Percentiles rank a stretch among this genome's conserved stretches.
Conservation (phyloP, 148 eudicot genomes). For the Cornus suecica region DNA sequence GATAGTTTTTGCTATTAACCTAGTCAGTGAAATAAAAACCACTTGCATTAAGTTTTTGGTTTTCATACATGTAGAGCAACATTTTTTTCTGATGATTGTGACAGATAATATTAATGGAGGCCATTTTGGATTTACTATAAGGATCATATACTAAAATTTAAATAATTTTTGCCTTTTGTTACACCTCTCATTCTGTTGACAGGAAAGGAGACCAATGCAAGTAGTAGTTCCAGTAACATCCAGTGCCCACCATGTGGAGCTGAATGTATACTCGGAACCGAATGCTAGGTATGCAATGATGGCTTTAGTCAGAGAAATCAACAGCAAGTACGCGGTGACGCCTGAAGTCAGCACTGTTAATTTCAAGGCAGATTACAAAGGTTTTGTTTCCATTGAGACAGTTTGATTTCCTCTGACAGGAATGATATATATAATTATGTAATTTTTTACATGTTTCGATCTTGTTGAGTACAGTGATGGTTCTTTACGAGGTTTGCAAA, state of each 20-base stretch:
- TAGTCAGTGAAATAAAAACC: neutral
- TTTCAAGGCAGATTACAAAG: slow-evolving; percentile 40
- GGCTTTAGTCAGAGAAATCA: slow-evolving; percentile 44
- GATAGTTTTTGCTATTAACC: neutral
- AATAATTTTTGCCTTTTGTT: neutral
- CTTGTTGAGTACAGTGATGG: slow-evolving; percentile 32
- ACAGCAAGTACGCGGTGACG: slow-evolving; percentile 23
- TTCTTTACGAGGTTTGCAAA: slow-evolving; percentile 48
- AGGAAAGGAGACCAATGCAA: slow-evolving; percentile 39
- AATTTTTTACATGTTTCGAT: neutral
- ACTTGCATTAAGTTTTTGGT: neutral
- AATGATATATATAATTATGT: neutral
- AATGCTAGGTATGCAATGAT: slow-evolving; percentile 40
- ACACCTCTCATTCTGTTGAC: neutral
- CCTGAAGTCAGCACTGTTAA: slow-evolving; percentile 35
- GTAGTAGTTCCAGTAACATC: slow-evolving; percentile 37
- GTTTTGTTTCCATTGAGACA: slow-evolving; percentile 7
- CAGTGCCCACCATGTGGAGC: slow-evolving; percentile 50
- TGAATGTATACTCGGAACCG: slow-evolving; percentile 37
- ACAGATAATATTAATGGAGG: neutral
- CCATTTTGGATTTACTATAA: neutral
- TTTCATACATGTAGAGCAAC: neutral
- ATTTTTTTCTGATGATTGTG: neutral
- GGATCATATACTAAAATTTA: neutral
- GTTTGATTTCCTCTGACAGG: neutral